Evolutionary conservation across 1,284 basidiomycete genomes (phyloP), one percentile per base, ranked within the genome.

Genomic region (Puccinia polysora): DNA sequence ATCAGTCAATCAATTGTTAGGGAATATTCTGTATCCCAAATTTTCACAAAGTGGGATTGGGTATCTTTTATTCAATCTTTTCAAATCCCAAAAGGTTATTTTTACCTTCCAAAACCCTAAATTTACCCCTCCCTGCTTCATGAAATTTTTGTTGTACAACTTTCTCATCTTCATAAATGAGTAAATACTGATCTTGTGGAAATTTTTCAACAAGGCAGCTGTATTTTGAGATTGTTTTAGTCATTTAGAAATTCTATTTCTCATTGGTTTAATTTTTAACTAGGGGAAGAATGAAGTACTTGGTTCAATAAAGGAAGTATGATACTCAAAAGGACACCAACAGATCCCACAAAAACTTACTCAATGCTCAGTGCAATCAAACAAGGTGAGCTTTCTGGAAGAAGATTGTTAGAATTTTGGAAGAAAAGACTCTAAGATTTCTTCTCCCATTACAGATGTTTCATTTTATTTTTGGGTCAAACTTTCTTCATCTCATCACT

Each of bases 121-220:
- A 83, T 98, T 98, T 81, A 97, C 88, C 60, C 92, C 94, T 77
- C 94, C 89, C 79, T 89, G 86, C 82, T 98, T 97, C 71, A 94
- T 84, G 62, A 97, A 84, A 70, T 86, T 84, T 76, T 97, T 93
- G 85, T 98, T 98, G 87, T 95, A 95, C 79, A 89, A 88, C 79
- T 88, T 87, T 77, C 96, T 89, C 87, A 98, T 88, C 65, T 89
- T 88, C 84, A 97, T 90, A 74, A 97, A 83, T 56, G 88, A 88
- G 53, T 90, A 93, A 96, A 98, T 98, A 84, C 97, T 96, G 80
- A 98, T 92, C 83, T 98, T 95, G 83, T 98, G 97, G 86, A 98
- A 98, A 53, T 96, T 98, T 65, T 95, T 98, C 75, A 98, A 83
- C 73, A 92, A 93, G 56, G 95, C 95, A 10, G 95, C 96, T 14